Base-by-base conservation (phyloP, 352 stramenopile genomes). In the Globisporangium megalacanthum region DNA sequence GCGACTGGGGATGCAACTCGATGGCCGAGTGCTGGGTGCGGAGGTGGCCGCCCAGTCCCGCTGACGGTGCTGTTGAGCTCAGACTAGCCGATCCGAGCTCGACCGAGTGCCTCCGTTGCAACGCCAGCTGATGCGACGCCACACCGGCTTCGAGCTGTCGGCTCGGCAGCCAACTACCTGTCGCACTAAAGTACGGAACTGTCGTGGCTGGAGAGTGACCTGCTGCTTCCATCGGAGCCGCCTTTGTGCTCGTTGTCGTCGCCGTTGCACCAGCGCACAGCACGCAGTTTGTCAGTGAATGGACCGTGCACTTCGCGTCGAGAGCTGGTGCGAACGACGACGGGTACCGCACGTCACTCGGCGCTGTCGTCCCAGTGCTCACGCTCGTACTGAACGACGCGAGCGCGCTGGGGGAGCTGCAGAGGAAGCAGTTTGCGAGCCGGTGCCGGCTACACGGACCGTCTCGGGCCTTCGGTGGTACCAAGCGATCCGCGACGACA, bases 241-340 rank as follows among this genome's bases (percentile, higher is more conserved):
- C 42, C 22, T 41, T 52, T 56, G 50, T 20, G 55, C 70, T 66
- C 5, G 59, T 50, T 59, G 50, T 20, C 57, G 73, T 66, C 5
- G 56, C 53, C 53, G 73, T 75, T 14, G 62, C 53, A 10, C 71
- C 73, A 17, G 72, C 68, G 44, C 82, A 92, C 13, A 90, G 60
- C 44, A 89, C 79, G 36, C 82, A 92, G 53, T 89, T 92, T n/a
- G 68, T 62, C 8, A 92, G 73, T 20, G 67, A 61, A 49, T 92
- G 82, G 1, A 70, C 54, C 8, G 75, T 56, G 47, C 82, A 92
- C 49, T 82, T 87, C 20, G 39, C 22, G 36, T 52, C 59, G n/a
- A 22, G 22, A 35, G 46, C 3, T 11, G 46, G 20, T 33, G 31
- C 8, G 50, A 29, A 8, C 17, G 44, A 20, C 19, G 20, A 6